Conservation (phyloP, 257 asterid genomes). For the Lavandula angustifolia region DNA sequence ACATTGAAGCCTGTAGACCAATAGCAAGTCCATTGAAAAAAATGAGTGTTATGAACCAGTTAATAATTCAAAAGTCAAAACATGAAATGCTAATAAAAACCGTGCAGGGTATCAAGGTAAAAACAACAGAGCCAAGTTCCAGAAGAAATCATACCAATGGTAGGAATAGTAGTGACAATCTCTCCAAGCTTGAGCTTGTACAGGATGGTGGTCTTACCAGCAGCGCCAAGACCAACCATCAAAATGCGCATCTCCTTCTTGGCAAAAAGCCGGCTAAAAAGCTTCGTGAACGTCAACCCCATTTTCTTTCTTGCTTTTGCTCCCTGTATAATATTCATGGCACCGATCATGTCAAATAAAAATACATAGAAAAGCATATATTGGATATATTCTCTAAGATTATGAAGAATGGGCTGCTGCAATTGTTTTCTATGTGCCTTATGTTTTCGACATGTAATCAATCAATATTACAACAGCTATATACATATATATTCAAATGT, state of each 20-base stretch:
- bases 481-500: constrained; percentile 5
- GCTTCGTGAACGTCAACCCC: constrained; percentile 75
- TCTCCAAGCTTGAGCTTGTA: constrained; percentile 75
- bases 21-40: constrained; percentile 8
- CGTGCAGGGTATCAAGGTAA: not conserved
- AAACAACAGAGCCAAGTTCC: constrained; percentile 16
- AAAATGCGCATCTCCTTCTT: constrained; percentile 71
- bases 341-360: constrained; percentile 19
- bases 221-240: constrained; percentile 68
- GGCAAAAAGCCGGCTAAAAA: constrained; percentile 68
- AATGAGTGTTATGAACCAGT: not conserved
- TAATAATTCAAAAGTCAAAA: constrained; percentile 17
- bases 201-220: constrained; percentile 68
- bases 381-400: not conserved
- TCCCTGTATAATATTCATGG: constrained; percentile 32
- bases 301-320: constrained; percentile 47
- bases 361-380: not conserved
- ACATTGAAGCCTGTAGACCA: constrained; percentile 56
- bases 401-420: not conserved
- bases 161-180: constrained; percentile 66
- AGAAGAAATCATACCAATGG: constrained; percentile 47
- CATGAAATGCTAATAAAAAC: not conserved
- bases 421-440: not conserved
- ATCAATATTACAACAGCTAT: not conserved
- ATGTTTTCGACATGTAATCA: not conserved